These are phyloP conservation scores for Thelonectria discophora DNA, from an alignment of 2,329 filamentous ascomycete species.

Conservation along the genomic window DNA sequence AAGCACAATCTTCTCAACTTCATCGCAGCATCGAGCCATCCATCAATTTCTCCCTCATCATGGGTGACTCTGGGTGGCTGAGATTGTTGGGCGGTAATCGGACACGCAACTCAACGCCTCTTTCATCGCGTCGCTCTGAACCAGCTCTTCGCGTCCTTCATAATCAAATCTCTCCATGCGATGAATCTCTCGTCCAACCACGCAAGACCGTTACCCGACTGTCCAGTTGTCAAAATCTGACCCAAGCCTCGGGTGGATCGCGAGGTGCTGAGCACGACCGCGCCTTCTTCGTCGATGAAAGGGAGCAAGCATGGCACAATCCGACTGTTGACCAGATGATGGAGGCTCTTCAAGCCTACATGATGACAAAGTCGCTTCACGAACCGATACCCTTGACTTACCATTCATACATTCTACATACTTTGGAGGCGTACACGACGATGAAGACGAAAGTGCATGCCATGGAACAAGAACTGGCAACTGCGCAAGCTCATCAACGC, in stretches of 20 bases:
- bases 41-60: constrained; percentile 6
- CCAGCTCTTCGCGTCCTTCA: constrained; percentile 32
- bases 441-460: constrained; percentile 44
- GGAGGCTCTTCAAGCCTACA: constrained; percentile 52
- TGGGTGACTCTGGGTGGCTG: constrained; percentile 39
- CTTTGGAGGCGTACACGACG: constrained; percentile 49
- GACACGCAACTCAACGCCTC: constrained; percentile 31
- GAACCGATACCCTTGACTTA: constrained; percentile 52
- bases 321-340: constrained; percentile 56
- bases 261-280: constrained; percentile 25
- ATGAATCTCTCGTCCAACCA: constrained; percentile 9
- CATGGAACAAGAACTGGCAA: constrained; percentile 49
- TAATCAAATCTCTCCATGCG: constrained; percentile 12
- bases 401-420: constrained; percentile 52
- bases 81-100: constrained; percentile 39
- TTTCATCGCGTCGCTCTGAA: constrained; percentile 35
- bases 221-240: constrained; percentile 27
- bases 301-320: constrained; percentile 48
- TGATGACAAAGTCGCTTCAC: constrained; percentile 50
- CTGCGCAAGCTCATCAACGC: constrained; percentile 45
- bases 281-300: constrained; percentile 28
- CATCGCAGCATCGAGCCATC: neutral
- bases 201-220: constrained; percentile 23
- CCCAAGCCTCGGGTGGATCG: neutral
- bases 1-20: neutral